Evolutionary conservation across 2,329 filamentous ascomycete species (phyloP), one percentile per base, ranked within the genome.

Genomic region (Zymoseptoria brevis): DNA sequence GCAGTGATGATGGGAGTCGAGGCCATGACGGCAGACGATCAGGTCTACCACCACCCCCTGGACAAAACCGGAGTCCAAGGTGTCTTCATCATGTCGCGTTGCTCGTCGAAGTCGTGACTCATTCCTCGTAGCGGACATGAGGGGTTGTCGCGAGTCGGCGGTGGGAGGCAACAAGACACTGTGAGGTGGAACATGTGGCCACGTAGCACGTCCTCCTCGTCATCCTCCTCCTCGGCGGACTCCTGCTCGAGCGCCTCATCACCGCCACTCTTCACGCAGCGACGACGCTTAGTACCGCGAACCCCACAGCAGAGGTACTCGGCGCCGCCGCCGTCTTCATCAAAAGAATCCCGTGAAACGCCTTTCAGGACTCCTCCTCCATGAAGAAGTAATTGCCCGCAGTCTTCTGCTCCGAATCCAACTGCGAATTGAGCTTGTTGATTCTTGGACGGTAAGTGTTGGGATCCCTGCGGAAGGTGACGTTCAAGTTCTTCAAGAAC

Each of bases 331-430:
- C 35, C 35, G 7, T 45, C 4, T 16, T 45, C 35, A 45, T 45
- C 35, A 45, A 16, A 45, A 11, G 7, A 7, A n/a, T n/a, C 13
- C 35, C 35, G 35, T 45, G 77, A 75, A 74, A 81, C 74, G 81
- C 80, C 82, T 80, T 90, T 86, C 80, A 87, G 78, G 79, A 83
- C 73, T 86, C 82, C 72, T 96, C 92, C 75, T 97, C 93, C 75
- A 97, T 76, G 88, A 97, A 97, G 87, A 96, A 96, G 87, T 88
- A 99, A 79, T 97, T 97, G 69, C 95, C 95, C 66, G 77, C 79
- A 71, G 91, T 69, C 83, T 99, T 99, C 83, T 99, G 94, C 74
- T 97, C 94, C 75, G 96, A 92, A 76, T 99, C 94, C 68, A 97
- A 84, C 80, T 99, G 94, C 73, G 89, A 94, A 76, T 92, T 87